Conservation (phyloP, 2,329 filamentous ascomycete genomes). For the Aspergillus terreus region DNA sequence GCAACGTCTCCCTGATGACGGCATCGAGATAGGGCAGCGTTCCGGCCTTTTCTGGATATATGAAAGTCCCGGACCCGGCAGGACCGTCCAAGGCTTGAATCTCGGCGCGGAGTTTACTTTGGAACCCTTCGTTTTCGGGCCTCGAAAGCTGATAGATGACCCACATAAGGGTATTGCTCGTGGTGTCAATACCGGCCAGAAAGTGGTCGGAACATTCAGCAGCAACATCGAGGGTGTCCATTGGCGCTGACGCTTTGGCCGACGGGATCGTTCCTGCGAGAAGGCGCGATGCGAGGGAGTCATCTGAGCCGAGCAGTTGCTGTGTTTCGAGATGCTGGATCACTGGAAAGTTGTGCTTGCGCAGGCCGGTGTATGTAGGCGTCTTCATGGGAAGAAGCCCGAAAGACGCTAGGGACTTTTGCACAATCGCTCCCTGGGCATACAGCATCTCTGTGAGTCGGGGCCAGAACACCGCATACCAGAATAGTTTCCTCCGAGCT, state of each 20-base stretch:
- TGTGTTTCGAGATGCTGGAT: not conserved
- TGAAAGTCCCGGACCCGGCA: slow-evolving; percentile 26
- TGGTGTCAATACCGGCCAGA: slow-evolving; percentile 53
- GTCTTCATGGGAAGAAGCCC: not conserved
- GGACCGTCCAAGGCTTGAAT: slow-evolving; percentile 26
- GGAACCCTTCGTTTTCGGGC: slow-evolving; percentile 39
- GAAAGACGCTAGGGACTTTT: not conserved
- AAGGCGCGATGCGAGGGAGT: slow-evolving; percentile 34
- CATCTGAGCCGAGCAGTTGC: not conserved
- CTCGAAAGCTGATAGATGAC: slow-evolving; percentile 50
- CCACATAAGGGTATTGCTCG: slow-evolving; percentile 51
- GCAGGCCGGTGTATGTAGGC: not conserved
- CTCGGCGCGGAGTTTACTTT: slow-evolving; percentile 45
- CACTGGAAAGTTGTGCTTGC: not conserved
- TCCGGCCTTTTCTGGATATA: slow-evolving; percentile 34
- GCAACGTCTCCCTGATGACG: slow-evolving; percentile 49
- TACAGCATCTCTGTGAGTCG: slow-evolving; percentile 13
- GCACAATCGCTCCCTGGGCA: not conserved
- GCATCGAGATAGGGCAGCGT: slow-evolving; percentile 46
- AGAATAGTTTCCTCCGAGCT: not conserved
- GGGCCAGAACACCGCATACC: not conserved
- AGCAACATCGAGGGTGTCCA: slow-evolving; percentile 48
- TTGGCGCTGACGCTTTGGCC: slow-evolving; percentile 16
- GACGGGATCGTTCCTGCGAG: not conserved
- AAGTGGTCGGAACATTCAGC: slow-evolving; percentile 54